Evolutionary conservation across 2,329 filamentous ascomycete species (phyloP), one percentile per base, ranked within the genome.

Genomic region (Immersiporthe knoxdaviesiana): DNA sequence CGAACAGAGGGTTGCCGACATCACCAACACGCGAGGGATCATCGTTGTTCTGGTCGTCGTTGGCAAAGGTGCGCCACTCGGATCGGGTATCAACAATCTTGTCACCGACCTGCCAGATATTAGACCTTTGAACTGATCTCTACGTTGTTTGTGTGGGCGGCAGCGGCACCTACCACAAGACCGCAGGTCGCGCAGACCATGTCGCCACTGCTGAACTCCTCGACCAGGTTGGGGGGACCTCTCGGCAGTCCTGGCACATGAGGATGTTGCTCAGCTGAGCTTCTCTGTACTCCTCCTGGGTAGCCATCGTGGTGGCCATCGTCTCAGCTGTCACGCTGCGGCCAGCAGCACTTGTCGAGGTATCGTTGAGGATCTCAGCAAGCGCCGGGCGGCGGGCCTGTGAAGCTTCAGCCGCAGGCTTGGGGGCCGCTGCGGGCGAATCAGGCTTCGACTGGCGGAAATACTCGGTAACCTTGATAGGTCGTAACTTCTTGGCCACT

Each of bases 1-100:
- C 94, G 69, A 97, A 87, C 58, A 99, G 89, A 66, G 93, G 91
- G 77, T 98, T 97, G 71, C 91, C 91, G 7, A 92, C 92, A 75
- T 98, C 96, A 83, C 96, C 96, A 73, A 99, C 95, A 93, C 96
- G 96, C 70, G 94, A 97, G 5, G 97, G 96, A 74, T 99, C 96
- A 75, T 98, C 97, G 77, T 92, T 94, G 76, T 93, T 93, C 79
- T 97, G 93, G 78, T 99, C 97, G 77, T 99, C 96, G 78, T 98
- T 98, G 78, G 94, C 94, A 82, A 99, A 99, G 0, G 96, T 99
- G 78, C 96, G 93, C 96, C 96, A 99, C 83, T 99, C 96, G 62
- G 94, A 97, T 72, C 97, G 92, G 71, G 93, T 97, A 78, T 99
- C 97, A 77, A 99, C 94, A 78, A 96, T 94, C 73, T 93, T 91